Base-by-base conservation (phyloP, 164 flowering plant species). In the Chimonanthus praecox region DNA sequence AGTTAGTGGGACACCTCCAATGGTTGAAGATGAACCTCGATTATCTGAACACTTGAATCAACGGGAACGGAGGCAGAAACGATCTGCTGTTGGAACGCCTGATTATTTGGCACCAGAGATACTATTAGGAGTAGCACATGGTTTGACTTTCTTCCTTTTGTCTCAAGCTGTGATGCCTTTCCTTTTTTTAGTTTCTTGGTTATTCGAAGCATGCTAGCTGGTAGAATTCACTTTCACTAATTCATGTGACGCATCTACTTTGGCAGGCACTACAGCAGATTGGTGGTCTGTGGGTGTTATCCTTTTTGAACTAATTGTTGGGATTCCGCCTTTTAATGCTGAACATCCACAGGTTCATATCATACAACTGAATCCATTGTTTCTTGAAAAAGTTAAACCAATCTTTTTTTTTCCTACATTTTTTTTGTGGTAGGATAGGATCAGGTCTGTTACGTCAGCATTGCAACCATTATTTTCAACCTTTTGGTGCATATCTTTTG, bases 271-370 rank as follows among this genome's bases (percentile, higher is more conserved):
- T 63, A 87, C 97, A 78, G 99, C 98, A 5, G 99, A 95, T 89
- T 95, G 99, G 99, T 95, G 99, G 99, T 95, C 99, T 80, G 97
- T 95, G 58, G 99, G 99, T 58, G 89, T 95, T 80, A 93, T 95
- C 76, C 85, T 95, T 58, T 95, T 95, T 84, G 99, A 95, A 79
- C 73, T 95, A 73, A 87, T 95, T 80, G 95, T 95, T 71, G 99
- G 99, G 10, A 92, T 95, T 77, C 99, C 99, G 49, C 99, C 99
- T 67, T 95, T 95, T 82, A 96, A 96, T 77, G 99, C 99, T 18
- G 98, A 92, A 74, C 99, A 92, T 87, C 99, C 99, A 72, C 97
- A 96, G 97, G 99, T 96, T 64, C 72, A 7, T 64, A 33, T 68
- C 72, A n/a, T 68, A n/a, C 8, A 11, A 21, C 58, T 68, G 54